These are phyloP conservation scores for Rhododendron griersonianum DNA, from an alignment of 148 eudicot species.

Conservation along the genomic window DNA sequence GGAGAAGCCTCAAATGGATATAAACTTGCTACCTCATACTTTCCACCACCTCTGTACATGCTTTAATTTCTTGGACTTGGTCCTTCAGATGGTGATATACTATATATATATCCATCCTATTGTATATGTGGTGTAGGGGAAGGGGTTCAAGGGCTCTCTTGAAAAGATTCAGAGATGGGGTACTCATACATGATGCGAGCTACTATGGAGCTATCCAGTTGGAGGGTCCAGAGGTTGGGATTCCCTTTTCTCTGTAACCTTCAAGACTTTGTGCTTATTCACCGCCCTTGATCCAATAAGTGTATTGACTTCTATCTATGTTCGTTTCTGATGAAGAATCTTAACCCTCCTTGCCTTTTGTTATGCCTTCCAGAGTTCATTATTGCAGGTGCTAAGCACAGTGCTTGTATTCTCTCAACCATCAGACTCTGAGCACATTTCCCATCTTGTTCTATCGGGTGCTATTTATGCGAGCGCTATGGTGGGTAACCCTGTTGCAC, in stretches of 20 bases:
- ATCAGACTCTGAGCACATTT: slow-evolving; percentile 27
- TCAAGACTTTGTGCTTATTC: slow-evolving; percentile 1
- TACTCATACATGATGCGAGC: slow-evolving; percentile 84
- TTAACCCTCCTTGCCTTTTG: background rate
- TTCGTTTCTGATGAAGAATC: background rate
- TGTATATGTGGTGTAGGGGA: slow-evolving; percentile 43
- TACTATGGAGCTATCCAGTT: slow-evolving; percentile 60
- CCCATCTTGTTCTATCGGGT: slow-evolving; percentile 42
- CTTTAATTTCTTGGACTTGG: background rate
- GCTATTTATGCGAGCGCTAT: slow-evolving; percentile 53
- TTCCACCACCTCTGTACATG: background rate
- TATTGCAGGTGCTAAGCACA: slow-evolving; percentile 45
- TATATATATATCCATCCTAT: background rate
- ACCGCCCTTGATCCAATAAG: background rate
- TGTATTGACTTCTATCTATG: background rate
- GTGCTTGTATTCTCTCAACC: slow-evolving; percentile 45
- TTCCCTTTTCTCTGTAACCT: slow-evolving; percentile 19
- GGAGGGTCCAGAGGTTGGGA: slow-evolving; percentile 77
- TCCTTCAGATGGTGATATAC: background rate
- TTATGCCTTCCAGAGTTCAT: slow-evolving; percentile 42
- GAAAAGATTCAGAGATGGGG: slow-evolving; percentile 65
- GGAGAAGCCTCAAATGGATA: background rate
- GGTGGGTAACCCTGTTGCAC: slow-evolving; percentile 38
- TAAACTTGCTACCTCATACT: background rate
- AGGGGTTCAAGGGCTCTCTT: slow-evolving; percentile 87